Conservation (phyloP, 257 asterid species). For the Mentha longifolia region DNA sequence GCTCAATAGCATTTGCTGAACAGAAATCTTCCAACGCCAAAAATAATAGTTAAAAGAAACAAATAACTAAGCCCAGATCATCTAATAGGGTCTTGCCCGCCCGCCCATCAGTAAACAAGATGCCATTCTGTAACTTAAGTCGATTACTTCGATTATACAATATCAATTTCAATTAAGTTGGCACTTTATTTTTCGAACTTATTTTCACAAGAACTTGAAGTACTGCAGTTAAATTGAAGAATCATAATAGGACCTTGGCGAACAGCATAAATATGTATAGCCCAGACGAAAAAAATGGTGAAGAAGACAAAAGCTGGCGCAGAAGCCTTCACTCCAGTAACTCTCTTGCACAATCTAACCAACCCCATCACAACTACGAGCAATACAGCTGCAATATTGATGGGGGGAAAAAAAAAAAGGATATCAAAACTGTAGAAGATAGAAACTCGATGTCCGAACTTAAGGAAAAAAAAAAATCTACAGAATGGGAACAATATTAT, state of each 20-base stretch:
- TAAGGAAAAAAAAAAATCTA: background rate
- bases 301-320: conserved; percentile 59
- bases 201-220: conserved; percentile 18
- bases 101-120: background rate
- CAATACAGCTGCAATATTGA: conserved; percentile 43
- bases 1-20: background rate
- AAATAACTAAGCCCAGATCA: background rate
- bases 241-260: conserved; percentile 42
- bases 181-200: background rate
- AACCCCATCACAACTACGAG: conserved; percentile 46
- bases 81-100: background rate
- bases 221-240: conserved; percentile 2
- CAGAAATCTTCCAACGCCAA: background rate
- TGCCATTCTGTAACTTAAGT: background rate
- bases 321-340: conserved; percentile 57
- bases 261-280: conserved; percentile 42
- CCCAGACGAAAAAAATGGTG: conserved; percentile 51
- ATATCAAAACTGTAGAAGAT: background rate
- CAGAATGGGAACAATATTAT: background rate
- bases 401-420: background rate
- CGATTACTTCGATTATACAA: background rate
- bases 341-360: conserved; percentile 50
- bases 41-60: conserved; percentile 15
- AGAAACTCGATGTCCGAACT: background rate
- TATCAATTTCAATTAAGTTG: background rate